phyloP scores from a whole-genome alignment of 345 rosid genomes.

The Punica granatum region DNA sequence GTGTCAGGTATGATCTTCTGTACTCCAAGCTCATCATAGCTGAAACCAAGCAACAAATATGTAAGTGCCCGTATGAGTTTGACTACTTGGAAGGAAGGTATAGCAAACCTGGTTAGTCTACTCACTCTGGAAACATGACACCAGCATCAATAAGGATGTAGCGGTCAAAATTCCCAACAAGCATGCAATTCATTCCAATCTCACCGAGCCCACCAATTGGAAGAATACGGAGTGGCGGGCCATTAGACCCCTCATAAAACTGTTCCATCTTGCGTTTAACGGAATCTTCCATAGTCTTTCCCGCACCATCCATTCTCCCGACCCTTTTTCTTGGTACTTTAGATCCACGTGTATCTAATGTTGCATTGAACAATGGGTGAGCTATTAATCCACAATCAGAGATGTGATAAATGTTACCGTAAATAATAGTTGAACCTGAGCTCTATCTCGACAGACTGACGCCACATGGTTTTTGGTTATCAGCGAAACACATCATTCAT shows the following conservation, averaged over 20 bases:
- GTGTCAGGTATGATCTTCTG: slow-evolving; percentile 95
- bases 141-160: slow-evolving; percentile 93
- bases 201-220: slow-evolving; percentile 98
- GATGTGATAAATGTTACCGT: not conserved
- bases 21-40: slow-evolving; percentile 90
- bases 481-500: not conserved
- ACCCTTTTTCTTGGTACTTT: slow-evolving; percentile 46
- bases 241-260: slow-evolving; percentile 85
- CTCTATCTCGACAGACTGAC: not conserved
- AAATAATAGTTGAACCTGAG: not conserved
- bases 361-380: not conserved
- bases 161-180: slow-evolving; percentile 89
- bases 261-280: slow-evolving; percentile 94
- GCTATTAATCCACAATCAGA: not conserved
- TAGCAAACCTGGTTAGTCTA: not conserved
- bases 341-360: slow-evolving; percentile 38
- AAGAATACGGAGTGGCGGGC: slow-evolving; percentile 92
- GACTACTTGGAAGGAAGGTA: not conserved
- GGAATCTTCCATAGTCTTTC: slow-evolving; percentile 95
- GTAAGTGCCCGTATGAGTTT: not conserved
- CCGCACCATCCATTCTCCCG: slow-evolving; percentile 62
- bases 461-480: not conserved
- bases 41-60: slow-evolving; percentile 22
- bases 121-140: slow-evolving; percentile 99
- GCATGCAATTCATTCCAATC: slow-evolving; percentile 99